phyloP scores from a whole-genome alignment of 495 filamentous ascomycete genomes.

The Penicillium manginii region DNA sequence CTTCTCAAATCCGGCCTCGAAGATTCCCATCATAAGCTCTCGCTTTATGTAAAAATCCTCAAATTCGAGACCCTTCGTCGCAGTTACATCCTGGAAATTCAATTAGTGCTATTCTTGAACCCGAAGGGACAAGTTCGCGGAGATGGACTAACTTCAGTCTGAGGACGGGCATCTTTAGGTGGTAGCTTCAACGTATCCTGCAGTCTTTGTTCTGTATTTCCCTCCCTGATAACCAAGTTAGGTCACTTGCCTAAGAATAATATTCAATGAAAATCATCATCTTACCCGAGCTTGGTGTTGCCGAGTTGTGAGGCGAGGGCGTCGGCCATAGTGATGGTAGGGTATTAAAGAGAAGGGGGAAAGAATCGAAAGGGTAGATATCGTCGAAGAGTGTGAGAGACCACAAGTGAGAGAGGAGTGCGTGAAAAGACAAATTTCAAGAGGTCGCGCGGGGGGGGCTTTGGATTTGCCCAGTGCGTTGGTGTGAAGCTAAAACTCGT shows the following conservation, averaged over 20 bases:
- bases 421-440: conserved; percentile 3
- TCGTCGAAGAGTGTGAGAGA: background rate
- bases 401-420: conserved; percentile 1
- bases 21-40: conserved; percentile 97
- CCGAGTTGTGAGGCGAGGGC: conserved; percentile 70
- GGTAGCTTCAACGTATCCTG: conserved; percentile 78
- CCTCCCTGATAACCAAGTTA: conserved; percentile 49
- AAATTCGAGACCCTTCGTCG: conserved; percentile 95
- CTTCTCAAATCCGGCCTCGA: conserved; percentile 98
- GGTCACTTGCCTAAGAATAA: background rate
- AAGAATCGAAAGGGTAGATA: background rate
- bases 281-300: conserved; percentile 72
- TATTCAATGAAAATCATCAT: background rate
- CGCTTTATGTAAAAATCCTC: conserved; percentile 95
- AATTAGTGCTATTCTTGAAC: conserved; percentile 19
- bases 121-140: background rate
- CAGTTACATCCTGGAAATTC: conserved; percentile 82
- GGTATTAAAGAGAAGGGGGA: conserved; percentile 9
- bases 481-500: background rate
- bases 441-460: background rate
- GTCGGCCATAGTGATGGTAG: conserved; percentile 54
- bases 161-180: conserved; percentile 81
- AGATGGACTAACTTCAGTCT: conserved; percentile 79
- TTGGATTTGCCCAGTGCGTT: background rate
- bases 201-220: conserved; percentile 66